These are phyloP conservation scores for Zancudomyces culisetae DNA, from an alignment of 371 early-diverging fungal species.

Conservation along the genomic window DNA sequence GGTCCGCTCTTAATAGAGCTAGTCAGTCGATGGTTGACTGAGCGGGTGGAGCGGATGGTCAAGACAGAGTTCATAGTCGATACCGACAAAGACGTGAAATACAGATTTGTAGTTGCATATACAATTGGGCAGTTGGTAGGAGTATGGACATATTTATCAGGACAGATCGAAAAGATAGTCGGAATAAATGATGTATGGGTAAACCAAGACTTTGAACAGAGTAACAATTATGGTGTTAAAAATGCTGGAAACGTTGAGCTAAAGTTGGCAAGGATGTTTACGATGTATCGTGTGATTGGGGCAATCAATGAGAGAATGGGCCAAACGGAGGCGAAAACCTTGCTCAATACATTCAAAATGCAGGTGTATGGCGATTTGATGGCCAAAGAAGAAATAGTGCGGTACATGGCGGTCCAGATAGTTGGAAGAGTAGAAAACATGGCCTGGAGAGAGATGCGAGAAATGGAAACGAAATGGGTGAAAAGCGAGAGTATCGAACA, in stretches of 20 bases:
- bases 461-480: neutral
- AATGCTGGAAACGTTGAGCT: too few relatives aligned
- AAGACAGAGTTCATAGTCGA: neutral
- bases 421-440: neutral
- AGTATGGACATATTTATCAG: slow-evolving; percentile 52
- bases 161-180: slow-evolving; percentile 6
- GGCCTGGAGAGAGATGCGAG: neutral
- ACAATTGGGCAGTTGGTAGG: slow-evolving; percentile 46
- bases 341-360: neutral
- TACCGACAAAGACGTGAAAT: neutral
- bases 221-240: too few relatives aligned
- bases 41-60: slow-evolving; percentile 26
- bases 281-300: neutral
- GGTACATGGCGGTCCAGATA: slow-evolving; percentile 1
- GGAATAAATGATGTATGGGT: neutral
- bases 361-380: neutral
- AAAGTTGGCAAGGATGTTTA: neutral
- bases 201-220: neutral
- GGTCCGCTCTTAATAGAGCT: slow-evolving; percentile 67
- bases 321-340: neutral
- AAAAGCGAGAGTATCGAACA: neutral
- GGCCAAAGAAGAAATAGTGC: neutral
- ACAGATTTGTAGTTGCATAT: slow-evolving; percentile 12
- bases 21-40: slow-evolving; percentile 50
- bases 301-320: neutral